Conservation (phyloP, 2,329 filamentous ascomycete species). For the Clonostachys rosea region DNA sequence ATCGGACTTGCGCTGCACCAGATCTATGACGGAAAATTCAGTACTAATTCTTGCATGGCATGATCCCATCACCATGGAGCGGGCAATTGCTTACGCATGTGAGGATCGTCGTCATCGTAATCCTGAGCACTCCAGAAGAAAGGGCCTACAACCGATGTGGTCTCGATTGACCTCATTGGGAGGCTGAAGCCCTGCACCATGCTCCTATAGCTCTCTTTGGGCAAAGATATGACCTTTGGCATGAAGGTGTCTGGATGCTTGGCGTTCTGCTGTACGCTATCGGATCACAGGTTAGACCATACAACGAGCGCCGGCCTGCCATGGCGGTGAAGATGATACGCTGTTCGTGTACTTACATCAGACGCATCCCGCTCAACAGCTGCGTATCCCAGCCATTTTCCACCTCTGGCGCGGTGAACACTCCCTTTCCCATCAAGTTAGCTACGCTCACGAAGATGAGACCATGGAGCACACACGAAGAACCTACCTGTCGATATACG, state of each 20-base stretch:
- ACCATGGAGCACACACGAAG: constrained; percentile 2
- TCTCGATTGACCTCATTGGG: constrained; percentile 54
- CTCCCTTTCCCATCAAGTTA: constrained; percentile 32
- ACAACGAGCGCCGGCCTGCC: background rate
- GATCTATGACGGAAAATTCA: constrained; percentile 29
- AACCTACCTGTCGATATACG: constrained; percentile 39
- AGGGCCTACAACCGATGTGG: constrained; percentile 53
- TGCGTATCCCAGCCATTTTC: constrained; percentile 34
- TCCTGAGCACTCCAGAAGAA: constrained; percentile 59
- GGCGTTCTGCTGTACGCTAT: constrained; percentile 51
- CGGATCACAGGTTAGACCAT: background rate
- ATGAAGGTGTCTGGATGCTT: constrained; percentile 53
- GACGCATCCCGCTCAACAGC: constrained; percentile 44
- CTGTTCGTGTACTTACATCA: constrained; percentile 40
- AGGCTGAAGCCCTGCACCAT: constrained; percentile 52
- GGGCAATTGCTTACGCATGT: constrained; percentile 42
- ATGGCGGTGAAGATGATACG: background rate
- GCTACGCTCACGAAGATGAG: too few relatives aligned
- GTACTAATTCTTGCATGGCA: too few relatives aligned
- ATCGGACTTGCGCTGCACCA: constrained; percentile 62
- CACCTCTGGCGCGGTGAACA: constrained; percentile 37
- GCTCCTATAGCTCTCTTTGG: constrained; percentile 40
- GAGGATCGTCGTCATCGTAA: constrained; percentile 49
- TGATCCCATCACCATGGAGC: too few relatives aligned
- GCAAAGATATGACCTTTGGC: constrained; percentile 48